Evolutionary conservation across 768 basidiomycete species (phyloP).

Genomic region (Suillus plorans): DNA sequence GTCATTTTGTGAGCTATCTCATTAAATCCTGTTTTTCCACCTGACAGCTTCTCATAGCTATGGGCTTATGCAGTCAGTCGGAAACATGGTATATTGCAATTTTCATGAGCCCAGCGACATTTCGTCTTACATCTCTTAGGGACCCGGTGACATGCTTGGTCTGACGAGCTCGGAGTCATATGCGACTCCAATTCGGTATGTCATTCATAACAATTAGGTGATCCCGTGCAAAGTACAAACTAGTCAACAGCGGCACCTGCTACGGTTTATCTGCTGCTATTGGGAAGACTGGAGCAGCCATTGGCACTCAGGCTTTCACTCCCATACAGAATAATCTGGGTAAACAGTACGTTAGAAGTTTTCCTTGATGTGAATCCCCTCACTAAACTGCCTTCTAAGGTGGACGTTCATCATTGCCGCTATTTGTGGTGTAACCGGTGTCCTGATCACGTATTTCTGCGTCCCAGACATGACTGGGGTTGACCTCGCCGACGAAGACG

Average conservation of each 20-base stretch:
- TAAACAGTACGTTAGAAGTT: constrained; percentile 42
- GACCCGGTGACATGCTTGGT: constrained; percentile 72
- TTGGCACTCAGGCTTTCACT: constrained; percentile 70
- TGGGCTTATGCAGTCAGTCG: constrained; percentile 70
- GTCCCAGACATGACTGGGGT: constrained; percentile 66
- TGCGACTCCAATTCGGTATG: constrained; percentile 61
- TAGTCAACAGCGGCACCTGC: constrained; percentile 52
- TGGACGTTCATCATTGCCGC: constrained; percentile 72
- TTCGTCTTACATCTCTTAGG: constrained; percentile 36
- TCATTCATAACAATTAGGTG: background rate
- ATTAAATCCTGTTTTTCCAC: background rate
- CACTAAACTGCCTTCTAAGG: constrained; percentile 27
- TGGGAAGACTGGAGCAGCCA: constrained; percentile 71
- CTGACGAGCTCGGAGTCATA: constrained; percentile 68
- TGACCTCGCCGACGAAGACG: constrained; percentile 67
- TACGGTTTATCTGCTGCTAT: constrained; percentile 69
- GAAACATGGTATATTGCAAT: constrained; percentile 51
- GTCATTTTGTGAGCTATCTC: constrained; percentile 55
- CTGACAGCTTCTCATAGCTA: constrained; percentile 41
- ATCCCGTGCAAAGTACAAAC: background rate
- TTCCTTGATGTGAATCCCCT: constrained; percentile 1
- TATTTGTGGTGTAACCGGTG: constrained; percentile 63
- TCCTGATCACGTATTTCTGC: constrained; percentile 66
- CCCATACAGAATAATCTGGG: constrained; percentile 70
- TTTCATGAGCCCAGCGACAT: background rate